A percentile compares a stretch with the other conserved stretches of the same genome.
Evolutionary conservation across 148 eudicot species (phyloP).

Genomic region (Salicornia ramosissima): DNA sequence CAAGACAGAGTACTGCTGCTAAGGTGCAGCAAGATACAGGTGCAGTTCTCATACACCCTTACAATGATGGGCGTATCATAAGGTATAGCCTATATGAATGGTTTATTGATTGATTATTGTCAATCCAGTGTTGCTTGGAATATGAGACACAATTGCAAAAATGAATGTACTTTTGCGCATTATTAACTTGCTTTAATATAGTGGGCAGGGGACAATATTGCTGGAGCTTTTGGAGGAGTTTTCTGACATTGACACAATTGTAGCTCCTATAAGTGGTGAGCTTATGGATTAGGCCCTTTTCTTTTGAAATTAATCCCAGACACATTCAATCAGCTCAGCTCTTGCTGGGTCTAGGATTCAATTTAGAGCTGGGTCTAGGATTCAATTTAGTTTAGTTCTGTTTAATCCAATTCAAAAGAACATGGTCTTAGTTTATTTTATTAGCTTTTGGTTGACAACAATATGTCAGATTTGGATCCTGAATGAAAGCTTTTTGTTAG

Average conservation of each 20-base stretch:
- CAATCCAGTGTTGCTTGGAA: background rate
- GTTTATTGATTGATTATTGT: background rate
- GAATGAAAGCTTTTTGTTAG: constrained; percentile 31
- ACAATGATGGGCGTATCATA: constrained; percentile 75
- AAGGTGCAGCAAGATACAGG: constrained; percentile 77
- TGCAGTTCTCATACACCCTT: constrained; percentile 87
- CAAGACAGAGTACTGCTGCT: constrained; percentile 64
- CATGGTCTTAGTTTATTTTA: no score
- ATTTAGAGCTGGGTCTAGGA: no score
- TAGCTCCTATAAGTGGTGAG: constrained; percentile 88
- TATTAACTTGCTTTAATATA: constrained; percentile 21
- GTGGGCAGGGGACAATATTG: constrained; percentile 92
- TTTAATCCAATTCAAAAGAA: no score
- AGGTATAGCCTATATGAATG: constrained; percentile 39
- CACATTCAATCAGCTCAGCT: no score
- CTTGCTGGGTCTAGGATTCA: no score
- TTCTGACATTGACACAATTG: constrained; percentile 77
- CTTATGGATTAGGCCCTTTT: no score
- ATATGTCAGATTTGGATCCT: background rate
- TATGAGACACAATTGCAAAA: background rate
- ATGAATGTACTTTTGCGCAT: background rate
- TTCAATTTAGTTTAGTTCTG: background rate
- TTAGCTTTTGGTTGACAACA: background rate
- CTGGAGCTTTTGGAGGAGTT: constrained; percentile 88
- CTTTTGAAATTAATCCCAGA: no score